Base-by-base conservation (phyloP, 1,139 yeast species). In the Meyerozyma guilliermondii region DNA sequence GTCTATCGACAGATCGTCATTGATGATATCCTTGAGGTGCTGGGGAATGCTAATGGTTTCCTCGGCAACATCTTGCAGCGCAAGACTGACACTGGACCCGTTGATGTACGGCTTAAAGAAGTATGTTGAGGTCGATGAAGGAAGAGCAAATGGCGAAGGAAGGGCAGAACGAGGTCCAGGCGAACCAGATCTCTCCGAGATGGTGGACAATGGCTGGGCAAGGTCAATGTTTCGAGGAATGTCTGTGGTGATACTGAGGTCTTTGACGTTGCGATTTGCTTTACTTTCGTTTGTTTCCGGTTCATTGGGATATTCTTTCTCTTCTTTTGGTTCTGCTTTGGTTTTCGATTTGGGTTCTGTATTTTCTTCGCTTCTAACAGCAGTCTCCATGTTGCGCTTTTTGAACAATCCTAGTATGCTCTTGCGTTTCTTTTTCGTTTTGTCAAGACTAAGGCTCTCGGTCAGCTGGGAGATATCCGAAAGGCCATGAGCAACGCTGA, bases 91-190 rank as follows among this genome's bases (percentile, higher is more conserved):
- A 17, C 42, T 44, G 7, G 59, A 51, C 14, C 37, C 48, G 41
- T 52, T 51, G 28, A 49, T 38, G 39, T 58, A 54, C n/a, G 60
- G 67, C 41, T 67, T 68, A 57, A 71, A 71, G 49, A 69, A 71
- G 41, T 67, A 59, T 17, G 63, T 64, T 0, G 76, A 70, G 0
- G 76, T 68, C 2, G 76, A 70, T 2, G 74, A 66, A 4, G 77
- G 77, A 47, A 71, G 62, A 8, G 76, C 76, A 59, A 71, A 71
- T 7, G 77, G 71, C 20, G 69, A 57, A 2, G 66, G 76, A 37
- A 57, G 46, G 8, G 57, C 49, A 30, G 68, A 46, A 11, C 48
- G 41, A 16, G 44, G 37, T 11, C 47, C 41, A 2, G 45, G 23
- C 14, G 37, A 24, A 24, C 33, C 35, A 5, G 48, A 43, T 29